Conservation (phyloP, 768 basidiomycete genomes). For the Baorangia bicolor region DNA sequence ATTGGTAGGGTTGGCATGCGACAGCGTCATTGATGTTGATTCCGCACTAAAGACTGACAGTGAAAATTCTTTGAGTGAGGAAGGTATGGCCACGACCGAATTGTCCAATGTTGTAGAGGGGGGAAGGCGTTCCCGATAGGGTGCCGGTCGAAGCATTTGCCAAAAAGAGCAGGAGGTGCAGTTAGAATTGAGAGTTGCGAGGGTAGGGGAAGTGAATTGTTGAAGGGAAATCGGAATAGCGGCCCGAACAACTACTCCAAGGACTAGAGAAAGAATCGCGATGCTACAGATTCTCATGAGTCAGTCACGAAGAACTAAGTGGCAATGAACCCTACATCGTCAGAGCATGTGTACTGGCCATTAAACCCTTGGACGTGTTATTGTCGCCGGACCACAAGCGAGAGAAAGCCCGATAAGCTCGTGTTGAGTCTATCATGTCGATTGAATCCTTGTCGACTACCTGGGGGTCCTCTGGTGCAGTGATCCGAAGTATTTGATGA, state of each 20-base stretch:
- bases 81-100: constrained; percentile 33
- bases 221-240: constrained; percentile 24
- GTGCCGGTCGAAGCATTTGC: constrained; percentile 41
- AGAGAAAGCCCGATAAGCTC: constrained; percentile 46
- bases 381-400: constrained; percentile 41
- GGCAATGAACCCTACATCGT: constrained; percentile 54
- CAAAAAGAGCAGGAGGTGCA: constrained; percentile 36
- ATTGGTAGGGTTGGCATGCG: constrained; percentile 26
- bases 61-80: constrained; percentile 49
- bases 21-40: constrained; percentile 33
- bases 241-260: constrained; percentile 45
- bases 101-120: constrained; percentile 29
- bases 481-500: constrained; percentile 41
- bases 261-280: constrained; percentile 66
- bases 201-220: constrained; percentile 16
- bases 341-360: constrained; percentile 55
- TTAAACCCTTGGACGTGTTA: constrained; percentile 33
- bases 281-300: constrained; percentile 44
- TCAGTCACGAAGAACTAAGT: constrained; percentile 4
- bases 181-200: constrained; percentile 19
- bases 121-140: constrained; percentile 39
- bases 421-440: constrained; percentile 40
- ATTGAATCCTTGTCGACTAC: constrained; percentile 51
- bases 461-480: constrained; percentile 29
- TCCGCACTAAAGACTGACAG: constrained; percentile 51